A percentile compares a stretch with the other conserved stretches of the same genome.
These are phyloP conservation scores for Mrakiaceae sp. DNA, from an alignment of 1,284 basidiomycete species.

Conservation along the genomic window DNA sequence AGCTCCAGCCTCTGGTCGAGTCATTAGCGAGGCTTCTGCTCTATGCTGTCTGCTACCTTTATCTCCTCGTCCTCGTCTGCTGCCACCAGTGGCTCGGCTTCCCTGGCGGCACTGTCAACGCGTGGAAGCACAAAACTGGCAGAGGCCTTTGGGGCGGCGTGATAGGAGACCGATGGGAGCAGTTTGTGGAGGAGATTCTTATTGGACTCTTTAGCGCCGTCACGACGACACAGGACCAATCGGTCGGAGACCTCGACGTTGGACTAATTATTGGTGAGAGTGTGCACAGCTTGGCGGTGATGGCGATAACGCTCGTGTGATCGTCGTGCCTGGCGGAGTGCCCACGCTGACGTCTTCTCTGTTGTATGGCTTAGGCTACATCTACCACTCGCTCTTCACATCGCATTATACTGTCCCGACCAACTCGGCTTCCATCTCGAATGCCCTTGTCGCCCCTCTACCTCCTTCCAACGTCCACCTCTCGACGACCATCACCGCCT, in stretches of 20 bases:
- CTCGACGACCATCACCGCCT: constrained; percentile 41
- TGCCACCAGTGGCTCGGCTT: constrained; percentile 33
- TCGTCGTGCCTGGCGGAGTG: not conserved
- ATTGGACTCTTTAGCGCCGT: constrained; percentile 60
- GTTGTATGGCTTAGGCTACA: constrained; percentile 41
- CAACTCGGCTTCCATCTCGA: constrained; percentile 48
- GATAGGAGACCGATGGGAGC: constrained; percentile 38
- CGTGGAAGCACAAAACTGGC: not conserved
- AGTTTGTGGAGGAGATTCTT: constrained; percentile 46
- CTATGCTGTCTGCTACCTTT: constrained; percentile 43
- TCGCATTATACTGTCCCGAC: constrained; percentile 49
- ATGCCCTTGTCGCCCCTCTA: constrained; percentile 37
- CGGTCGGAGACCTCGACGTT: constrained; percentile 45
- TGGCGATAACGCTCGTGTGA: not conserved
- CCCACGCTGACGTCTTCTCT: not conserved
- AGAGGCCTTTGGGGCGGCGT: constrained; percentile 8
- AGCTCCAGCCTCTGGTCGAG: constrained; percentile 23
- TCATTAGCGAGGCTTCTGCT: constrained; percentile 30
- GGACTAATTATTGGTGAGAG: constrained; percentile 49
- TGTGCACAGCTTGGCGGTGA: not conserved
- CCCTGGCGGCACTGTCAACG: constrained; percentile 29
- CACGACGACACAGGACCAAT: constrained; percentile 47
- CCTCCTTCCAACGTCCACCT: constrained; percentile 41
- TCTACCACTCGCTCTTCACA: constrained; percentile 49
- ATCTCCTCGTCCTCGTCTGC: constrained; percentile 44